Base-by-base conservation (phyloP, 345 rosid genomes). In the Brassica rapa region DNA sequence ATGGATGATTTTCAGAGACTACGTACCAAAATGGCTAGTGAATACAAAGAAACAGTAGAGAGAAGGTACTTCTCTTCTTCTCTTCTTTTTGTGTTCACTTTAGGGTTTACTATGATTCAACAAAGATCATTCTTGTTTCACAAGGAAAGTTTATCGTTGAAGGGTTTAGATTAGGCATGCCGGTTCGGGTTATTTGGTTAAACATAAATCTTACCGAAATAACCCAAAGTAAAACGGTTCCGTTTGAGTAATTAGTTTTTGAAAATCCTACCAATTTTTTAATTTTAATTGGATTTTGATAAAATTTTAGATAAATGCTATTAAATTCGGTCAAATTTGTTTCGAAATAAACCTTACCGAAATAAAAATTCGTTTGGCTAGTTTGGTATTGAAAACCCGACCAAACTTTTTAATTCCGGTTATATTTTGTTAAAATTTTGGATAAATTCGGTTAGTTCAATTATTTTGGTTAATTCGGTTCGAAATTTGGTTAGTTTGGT, bases 31-130 rank as follows among this genome's bases (percentile, higher is more conserved):
- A 88, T 92, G 84, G 81, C 85, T 53, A 46, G 84, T 1, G 96
- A 92, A 53, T 89, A 90, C 68, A 83, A 90, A 70, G 97, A 92
- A 83, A 90, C 96, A 10, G 86, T 92, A 11, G 90, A 88, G 82
- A 87, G 97, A 51, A 19, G 83, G 83, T 81, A 81, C 3, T 7
- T 30, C 19, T 33, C 33, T 29, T 32, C 14, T 7, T 3, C 3
- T 53, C 15, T 23, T 9, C 1, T 6, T 61, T 29, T 39, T 61
- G 7, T 51, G 56, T n/a, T 35, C 75, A 11, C 70, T 70, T 68
- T 51, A 51, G 41, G 27, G 12, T 27, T 41, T 41, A 62, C 43
- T 62, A 30, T n/a, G 41, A 30, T 16, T 51, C 56, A 51, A n/a
- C 19, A n/a, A 51, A 51, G 3, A 51, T n/a, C 21, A 16, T 7